Base-by-base conservation (phyloP, 805 yeast genomes). In the Wickerhamiella alocasiicola region DNA sequence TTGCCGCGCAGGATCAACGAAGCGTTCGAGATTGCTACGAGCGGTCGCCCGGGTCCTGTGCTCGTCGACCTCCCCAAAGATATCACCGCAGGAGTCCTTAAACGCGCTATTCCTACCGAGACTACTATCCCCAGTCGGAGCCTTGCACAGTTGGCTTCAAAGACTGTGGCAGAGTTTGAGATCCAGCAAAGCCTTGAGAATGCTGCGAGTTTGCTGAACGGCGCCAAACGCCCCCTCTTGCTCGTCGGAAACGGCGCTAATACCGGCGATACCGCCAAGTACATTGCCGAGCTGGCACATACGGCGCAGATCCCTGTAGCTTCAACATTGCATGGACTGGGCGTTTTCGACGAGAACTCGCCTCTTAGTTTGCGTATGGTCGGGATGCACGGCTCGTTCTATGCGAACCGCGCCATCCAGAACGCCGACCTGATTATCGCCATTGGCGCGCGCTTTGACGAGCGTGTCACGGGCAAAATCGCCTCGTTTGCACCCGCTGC, bases 1-100 rank as follows among this genome's bases (percentile, higher is more conserved):
- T 69, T 91, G 51, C 98, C 98, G 46, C 74, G 83, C 55, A 74
- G 97, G 57, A 88, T 91, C 58, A 88, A 91, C 61, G 98, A 91
- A 66, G 97, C 97, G 20, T 91, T 91, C 55, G 96, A 88, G 66
- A 91, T 91, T 49, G 97, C 97, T 46, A 80, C 82, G 31, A 65
- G 81, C 44, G 98, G 98, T 36, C 77, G 98, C 62, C 98, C 98
- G 39, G 98, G 98, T 46, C 98, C 98, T 11, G 98, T 91, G 41
- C 71, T 91, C 53, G 96, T 91, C 34, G 98, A 91, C 63, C 71
- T 91, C 60, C 98, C 98, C 55, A 91, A 91, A 68, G 97, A 91
- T 59, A 96, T 91, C 49, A 91, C 97, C 16, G 95, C 95, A 31
- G 80, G 95, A 17, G 71, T 91, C 48, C 71, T 91, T 55, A 75